phyloP scores from a whole-genome alignment of 2,329 filamentous ascomycete genomes.

The Magnaporthiopsis incrustans region DNA sequence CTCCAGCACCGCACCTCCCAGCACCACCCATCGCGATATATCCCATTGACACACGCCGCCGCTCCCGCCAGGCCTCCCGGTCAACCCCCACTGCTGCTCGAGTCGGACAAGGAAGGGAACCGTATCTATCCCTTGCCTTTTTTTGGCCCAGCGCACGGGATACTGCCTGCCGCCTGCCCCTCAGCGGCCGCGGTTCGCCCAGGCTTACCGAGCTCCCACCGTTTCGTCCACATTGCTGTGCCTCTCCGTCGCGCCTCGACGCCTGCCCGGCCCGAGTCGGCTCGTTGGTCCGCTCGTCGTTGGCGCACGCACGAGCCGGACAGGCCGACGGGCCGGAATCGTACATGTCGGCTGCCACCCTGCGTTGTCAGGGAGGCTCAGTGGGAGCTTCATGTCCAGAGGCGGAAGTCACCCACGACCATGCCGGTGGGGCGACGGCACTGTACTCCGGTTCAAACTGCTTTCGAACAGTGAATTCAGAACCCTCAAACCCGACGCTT shows the following conservation, averaged over 20 bases:
- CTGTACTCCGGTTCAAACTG: constrained; percentile 1
- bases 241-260: not conserved
- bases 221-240: not conserved
- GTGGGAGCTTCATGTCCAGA: too few relatives aligned
- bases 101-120: not conserved
- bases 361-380: too few relatives aligned
- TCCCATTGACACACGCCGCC: too few relatives aligned
- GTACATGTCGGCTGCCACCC: not conserved
- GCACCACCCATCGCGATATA: too few relatives aligned
- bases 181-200: not conserved
- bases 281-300: not conserved
- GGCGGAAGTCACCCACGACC: not conserved
- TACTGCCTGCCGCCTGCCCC: not conserved
- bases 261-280: not conserved
- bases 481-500: not conserved
- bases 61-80: not conserved
- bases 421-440: not conserved
- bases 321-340: not conserved
- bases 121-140: not conserved
- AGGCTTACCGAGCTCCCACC: not conserved
- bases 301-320: not conserved
- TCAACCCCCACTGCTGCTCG: not conserved
- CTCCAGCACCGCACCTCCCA: too few relatives aligned
- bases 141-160: not conserved
- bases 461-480: constrained; percentile 4